Percentiles rank a stretch among this genome's conserved stretches.
Evolutionary conservation across 441 rosid species (phyloP).

Genomic region (Pelargonium fulgidum): DNA sequence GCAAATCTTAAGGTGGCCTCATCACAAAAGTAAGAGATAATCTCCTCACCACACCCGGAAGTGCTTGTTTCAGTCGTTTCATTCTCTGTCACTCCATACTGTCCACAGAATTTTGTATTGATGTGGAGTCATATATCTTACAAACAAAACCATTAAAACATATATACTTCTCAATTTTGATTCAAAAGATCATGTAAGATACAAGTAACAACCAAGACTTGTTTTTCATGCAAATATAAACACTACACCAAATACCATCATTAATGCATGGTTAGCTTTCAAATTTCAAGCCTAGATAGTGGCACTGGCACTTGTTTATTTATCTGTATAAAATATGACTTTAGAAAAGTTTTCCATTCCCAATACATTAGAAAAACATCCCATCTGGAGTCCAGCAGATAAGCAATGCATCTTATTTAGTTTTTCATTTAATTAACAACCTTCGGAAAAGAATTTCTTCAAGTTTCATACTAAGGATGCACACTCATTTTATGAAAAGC

Average conservation of each 20-base stretch:
- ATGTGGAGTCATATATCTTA: constrained; percentile 46
- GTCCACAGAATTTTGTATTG: constrained; percentile 52
- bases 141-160: constrained; percentile 33
- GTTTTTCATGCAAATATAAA: constrained; percentile 11
- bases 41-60: constrained; percentile 79
- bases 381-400: not conserved
- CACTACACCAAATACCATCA: not conserved
- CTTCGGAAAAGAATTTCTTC: not conserved
- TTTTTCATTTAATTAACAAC: not conserved
- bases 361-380: not conserved
- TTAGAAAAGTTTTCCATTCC: not conserved
- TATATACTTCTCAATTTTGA: constrained; percentile 25
- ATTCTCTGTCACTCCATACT: constrained; percentile 76
- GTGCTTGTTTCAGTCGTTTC: constrained; percentile 96
- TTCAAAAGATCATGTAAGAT: constrained; percentile 15
- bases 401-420: not conserved
- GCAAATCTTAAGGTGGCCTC: constrained; percentile 13
- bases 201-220: constrained; percentile 8
- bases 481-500: too few relatives aligned
- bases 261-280: not conserved
- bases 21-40: constrained; percentile 12
- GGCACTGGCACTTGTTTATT: not conserved
- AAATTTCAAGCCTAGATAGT: not conserved
- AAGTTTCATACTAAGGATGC: too few relatives aligned
- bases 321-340: not conserved